Evolutionary conservation across 2,329 filamentous ascomycete genomes (phyloP), one percentile per base, ranked within the genome.

Genomic region (Cladorrhinum sp.): DNA sequence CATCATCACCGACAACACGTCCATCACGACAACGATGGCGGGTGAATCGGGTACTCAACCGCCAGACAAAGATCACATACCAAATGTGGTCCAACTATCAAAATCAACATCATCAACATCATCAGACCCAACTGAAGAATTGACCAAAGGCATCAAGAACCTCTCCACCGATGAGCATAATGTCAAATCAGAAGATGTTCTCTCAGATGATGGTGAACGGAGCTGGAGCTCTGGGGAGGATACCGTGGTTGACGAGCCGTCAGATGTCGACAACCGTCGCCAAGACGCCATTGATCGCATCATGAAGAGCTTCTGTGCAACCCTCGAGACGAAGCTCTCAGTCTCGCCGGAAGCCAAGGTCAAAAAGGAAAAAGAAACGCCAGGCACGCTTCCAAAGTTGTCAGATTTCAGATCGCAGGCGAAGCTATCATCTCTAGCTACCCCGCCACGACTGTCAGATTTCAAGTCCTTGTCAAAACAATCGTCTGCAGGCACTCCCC

Each of bases 261-360:
- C 42, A 20, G 18, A 7, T 18, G 18, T 21, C 10, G 23, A 57
- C 14, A 39, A 54, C 1, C 53, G 33, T 10, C 61, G 58, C 5
- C 52, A 36, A 20, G 61, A 66, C 3, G 21, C 61, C 26, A 60
- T 69, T 14, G 64, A 69, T 28, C 57, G 48, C 33, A 69, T 69
- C 53, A 69, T 69, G 66, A 62, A 58, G 42, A 65, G 64, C 16
- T 58, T 69, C 30, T 58, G 59, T 52, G 36, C 46, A 28, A 60
- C 57, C 12, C 66, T 65, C 23, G 62, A 66, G 49, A 51, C 60
- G 33, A 68, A 68, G 36, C 42, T 67, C 9, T 55, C 55, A 5
- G n/a, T 16, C 1, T 26, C 61, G 30, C 56, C 33, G 10, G 23
- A 51, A 1, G 23, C 39, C 23, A 33, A 30, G 8, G 18, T 52